These are phyloP conservation scores for Yarrowia bubula DNA, from an alignment of 805 yeast genomes.

Conservation along the genomic window DNA sequence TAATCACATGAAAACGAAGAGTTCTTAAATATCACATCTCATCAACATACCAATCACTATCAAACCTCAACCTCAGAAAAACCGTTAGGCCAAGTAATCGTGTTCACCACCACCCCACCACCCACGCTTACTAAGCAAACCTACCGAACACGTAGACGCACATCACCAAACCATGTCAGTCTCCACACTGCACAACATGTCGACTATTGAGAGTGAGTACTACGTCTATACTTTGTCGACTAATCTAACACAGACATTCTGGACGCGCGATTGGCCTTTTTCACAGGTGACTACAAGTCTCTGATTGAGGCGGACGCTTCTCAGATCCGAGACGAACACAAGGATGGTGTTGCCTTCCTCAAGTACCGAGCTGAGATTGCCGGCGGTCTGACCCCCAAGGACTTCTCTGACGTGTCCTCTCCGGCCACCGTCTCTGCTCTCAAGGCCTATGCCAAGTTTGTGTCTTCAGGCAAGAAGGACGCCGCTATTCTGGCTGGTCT, in stretches of 20 bases:
- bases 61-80: no score
- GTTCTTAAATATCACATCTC: background rate
- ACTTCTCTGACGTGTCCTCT: conserved; percentile 33
- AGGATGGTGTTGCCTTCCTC: conserved; percentile 38
- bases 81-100: no score
- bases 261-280: conserved; percentile 38
- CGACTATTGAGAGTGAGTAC: conserved; percentile 22
- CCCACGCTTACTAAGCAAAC: conserved; percentile 5
- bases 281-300: conserved; percentile 42
- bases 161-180: background rate
- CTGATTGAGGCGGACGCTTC: conserved; percentile 38
- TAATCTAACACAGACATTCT: conserved; percentile 4
- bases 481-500: conserved; percentile 28
- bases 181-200: background rate
- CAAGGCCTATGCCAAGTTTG: conserved; percentile 35
- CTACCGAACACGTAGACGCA: conserved; percentile 1
- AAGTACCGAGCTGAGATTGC: conserved; percentile 43
- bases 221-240: background rate
- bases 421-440: conserved; percentile 30
- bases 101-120: no score
- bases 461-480: conserved; percentile 33
- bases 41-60: background rate
- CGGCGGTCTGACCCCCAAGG: conserved; percentile 36
- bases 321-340: conserved; percentile 31
- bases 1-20: no score